Base-by-base conservation (phyloP, 2,329 filamentous ascomycete genomes). In the Chaetothyriales sp. region DNA sequence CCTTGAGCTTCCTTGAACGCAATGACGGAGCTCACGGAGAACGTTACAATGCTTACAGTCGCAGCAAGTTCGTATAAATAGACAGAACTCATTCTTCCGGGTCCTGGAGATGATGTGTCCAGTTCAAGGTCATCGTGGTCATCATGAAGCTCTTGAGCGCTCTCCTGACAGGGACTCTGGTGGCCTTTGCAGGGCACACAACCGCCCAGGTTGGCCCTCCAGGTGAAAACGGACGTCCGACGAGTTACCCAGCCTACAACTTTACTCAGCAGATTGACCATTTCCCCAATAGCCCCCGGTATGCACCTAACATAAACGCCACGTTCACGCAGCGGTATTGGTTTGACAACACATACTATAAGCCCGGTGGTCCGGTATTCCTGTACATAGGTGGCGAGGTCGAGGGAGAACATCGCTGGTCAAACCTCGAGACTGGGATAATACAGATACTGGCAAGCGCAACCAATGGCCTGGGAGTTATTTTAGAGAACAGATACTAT, bases 281-380 rank as follows among this genome's bases (percentile, higher is more conserved):
- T 43, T 59, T 57, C 42, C 54, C 49, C 18, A 53, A 55, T 19
- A 52, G 49, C 42, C 46, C 52, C 25, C 51, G 55, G 22, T 57
- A 55, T 43, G 49, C 45, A 18, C 53, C 55, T 43, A 51, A 53
- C 28, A 55, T 51, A 18, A 55, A 50, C 51, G 70, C 65, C 20
- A 78, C 73, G 1, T 78, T 77, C 59, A 66, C 68, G 49, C 75
- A 78, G 60, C 69, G 73, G 44, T 79, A 75, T 59, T 77, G 73
- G 58, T 73, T 77, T 45, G 74, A 75, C 54, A 65, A 68, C 4
- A 69, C 69, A 0, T 76, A 76, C 60, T 78, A 77, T 59, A 69
- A 73, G 54, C 66, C 74, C 10, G 75, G 76, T 18, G 74, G 74
- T 0, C 76, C 73, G 1, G 66, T 76, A 0, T 70, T 71, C 53